Conservation (phyloP, 164 flowering plant genomes). For the Nymphaea thermarum region DNA sequence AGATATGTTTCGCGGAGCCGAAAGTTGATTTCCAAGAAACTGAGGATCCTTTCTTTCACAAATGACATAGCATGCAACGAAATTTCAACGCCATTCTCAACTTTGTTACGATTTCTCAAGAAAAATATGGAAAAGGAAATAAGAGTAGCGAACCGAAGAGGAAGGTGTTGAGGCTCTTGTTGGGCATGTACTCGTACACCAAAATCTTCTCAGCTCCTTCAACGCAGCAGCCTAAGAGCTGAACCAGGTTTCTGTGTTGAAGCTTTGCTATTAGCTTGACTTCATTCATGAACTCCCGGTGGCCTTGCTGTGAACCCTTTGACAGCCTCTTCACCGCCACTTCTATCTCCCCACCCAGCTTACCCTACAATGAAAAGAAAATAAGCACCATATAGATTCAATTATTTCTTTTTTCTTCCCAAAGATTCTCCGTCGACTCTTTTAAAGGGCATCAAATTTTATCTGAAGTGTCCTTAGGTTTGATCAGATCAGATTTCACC, state of each 20-base stretch:
- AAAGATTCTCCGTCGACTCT: too few relatives aligned
- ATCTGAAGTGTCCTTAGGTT: background rate
- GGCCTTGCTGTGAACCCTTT: constrained; percentile 12
- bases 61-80: too few relatives aligned
- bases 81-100: too few relatives aligned
- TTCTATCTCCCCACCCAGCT: constrained; percentile 12
- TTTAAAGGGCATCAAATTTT: too few relatives aligned
- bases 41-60: too few relatives aligned
- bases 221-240: constrained; percentile 14
- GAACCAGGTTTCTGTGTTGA: constrained; percentile 19
- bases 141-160: constrained; percentile 8
- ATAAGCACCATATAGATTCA: too few relatives aligned
- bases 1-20: too few relatives aligned
- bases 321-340: constrained; percentile 18
- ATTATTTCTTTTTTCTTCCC: too few relatives aligned
- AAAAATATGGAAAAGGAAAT: too few relatives aligned
- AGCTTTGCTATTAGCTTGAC: constrained; percentile 15
- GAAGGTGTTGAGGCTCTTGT: constrained; percentile 14
- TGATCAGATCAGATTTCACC: too few relatives aligned
- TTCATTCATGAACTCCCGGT: constrained; percentile 13
- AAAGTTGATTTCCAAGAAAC: too few relatives aligned
- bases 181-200: constrained; percentile 17
- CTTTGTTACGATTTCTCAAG: too few relatives aligned
- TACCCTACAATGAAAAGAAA: constrained; percentile 6
- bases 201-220: constrained; percentile 13